A percentile compares a stretch with the other conserved stretches of the same genome.
Evolutionary conservation across 1,139 yeast genomes (phyloP).

Genomic region (Geotrichum phurueaensis): DNA sequence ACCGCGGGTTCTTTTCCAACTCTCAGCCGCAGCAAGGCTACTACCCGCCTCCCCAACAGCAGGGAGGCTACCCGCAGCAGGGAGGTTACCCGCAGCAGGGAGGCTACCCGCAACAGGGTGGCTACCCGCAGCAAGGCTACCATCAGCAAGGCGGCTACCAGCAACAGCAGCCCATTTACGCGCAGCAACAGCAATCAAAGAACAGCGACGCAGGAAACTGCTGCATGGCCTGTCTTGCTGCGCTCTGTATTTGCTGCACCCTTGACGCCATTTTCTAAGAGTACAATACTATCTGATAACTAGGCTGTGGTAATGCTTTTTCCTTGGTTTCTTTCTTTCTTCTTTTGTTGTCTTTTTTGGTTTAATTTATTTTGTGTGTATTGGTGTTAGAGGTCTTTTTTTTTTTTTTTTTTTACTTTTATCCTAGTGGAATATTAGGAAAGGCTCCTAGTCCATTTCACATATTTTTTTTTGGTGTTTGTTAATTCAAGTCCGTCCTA

Average conservation of each 20-base stretch:
- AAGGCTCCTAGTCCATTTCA: not conserved
- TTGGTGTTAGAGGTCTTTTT: not conserved
- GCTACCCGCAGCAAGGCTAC: constrained; percentile 21
- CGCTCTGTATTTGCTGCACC: constrained; percentile 39
- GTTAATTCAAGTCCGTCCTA: not conserved
- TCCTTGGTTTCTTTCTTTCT: not conserved
- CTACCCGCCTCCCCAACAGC: constrained; percentile 9
- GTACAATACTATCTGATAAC: too few relatives aligned
- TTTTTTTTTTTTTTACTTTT: not conserved
- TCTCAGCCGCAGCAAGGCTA: constrained; percentile 25
- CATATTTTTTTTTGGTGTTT: too few relatives aligned
- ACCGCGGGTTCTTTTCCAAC: not conserved
- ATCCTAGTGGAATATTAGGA: not conserved
- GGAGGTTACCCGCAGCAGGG: constrained; percentile 26
- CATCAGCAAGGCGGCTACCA: constrained; percentile 27
- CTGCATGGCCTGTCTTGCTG: constrained; percentile 37
- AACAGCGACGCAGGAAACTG: constrained; percentile 31
- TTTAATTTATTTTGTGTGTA: too few relatives aligned
- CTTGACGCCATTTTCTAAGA: constrained; percentile 26
- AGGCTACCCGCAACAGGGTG: constrained; percentile 11
- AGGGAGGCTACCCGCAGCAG: constrained; percentile 19
- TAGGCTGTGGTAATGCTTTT: not conserved
- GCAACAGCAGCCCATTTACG: constrained; percentile 39
- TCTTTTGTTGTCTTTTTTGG: not conserved
- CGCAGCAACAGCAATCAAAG: constrained; percentile 34